A percentile compares a stretch with the other conserved stretches of the same genome.
phyloP scores from a whole-genome alignment of 768 basidiomycete species.

The Leccinellum albellum region DNA sequence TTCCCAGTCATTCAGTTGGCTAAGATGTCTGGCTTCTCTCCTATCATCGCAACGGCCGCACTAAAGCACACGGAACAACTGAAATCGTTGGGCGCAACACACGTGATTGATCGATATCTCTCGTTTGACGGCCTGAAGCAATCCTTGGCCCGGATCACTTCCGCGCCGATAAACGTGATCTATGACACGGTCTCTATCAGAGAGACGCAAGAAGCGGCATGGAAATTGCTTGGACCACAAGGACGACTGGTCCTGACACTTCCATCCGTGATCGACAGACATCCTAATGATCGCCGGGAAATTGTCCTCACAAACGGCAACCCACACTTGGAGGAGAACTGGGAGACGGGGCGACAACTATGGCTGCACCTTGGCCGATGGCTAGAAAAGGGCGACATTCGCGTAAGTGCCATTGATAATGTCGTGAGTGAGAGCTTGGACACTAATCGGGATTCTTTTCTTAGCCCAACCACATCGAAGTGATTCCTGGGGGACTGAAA shows the following conservation, averaged over 20 bases:
- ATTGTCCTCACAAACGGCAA: conserved; percentile 32
- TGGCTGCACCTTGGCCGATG: conserved; percentile 27
- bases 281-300: conserved; percentile 24
- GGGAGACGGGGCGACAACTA: conserved; percentile 30
- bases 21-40: conserved; percentile 39
- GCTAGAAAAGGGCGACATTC: conserved; percentile 32
- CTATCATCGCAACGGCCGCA: conserved; percentile 33
- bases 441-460: neutral
- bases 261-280: conserved; percentile 30
- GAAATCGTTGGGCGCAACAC: conserved; percentile 31
- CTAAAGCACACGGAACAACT: conserved; percentile 36
- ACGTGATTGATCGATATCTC: conserved; percentile 33
- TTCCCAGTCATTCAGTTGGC: conserved; percentile 37
- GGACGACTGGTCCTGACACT: conserved; percentile 36
- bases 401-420: conserved; percentile 15
- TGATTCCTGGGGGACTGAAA: conserved; percentile 39
- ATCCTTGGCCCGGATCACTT: conserved; percentile 36
- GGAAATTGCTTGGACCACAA: conserved; percentile 34
- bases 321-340: conserved; percentile 33
- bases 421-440: neutral
- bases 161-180: conserved; percentile 32
- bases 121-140: conserved; percentile 29
- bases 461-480: conserved; percentile 43
- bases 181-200: conserved; percentile 38
- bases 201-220: conserved; percentile 38